Percentiles rank a stretch among this genome's conserved stretches.
phyloP scores from a whole-genome alignment of 2,329 filamentous ascomycete species.

The Aspergillus proliferans region DNA sequence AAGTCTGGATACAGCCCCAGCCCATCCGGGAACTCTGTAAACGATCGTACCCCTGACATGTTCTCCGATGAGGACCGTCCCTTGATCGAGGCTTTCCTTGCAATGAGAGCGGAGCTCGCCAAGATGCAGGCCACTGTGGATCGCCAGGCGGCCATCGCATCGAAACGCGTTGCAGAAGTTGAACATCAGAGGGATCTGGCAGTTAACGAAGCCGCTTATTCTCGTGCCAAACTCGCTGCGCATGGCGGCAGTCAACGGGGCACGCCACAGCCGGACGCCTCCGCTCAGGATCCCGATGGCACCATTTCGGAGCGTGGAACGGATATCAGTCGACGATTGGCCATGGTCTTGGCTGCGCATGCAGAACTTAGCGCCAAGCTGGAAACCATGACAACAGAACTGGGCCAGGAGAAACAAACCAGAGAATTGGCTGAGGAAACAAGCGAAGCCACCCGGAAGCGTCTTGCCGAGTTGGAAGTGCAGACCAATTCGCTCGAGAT shows the following conservation, averaged over 20 bases:
- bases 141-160: conserved; percentile 75
- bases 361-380: conserved; percentile 73
- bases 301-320: conserved; percentile 56
- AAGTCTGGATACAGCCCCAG: conserved; percentile 81
- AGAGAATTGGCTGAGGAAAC: conserved; percentile 85
- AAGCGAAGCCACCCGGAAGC: conserved; percentile 70
- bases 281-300: conserved; percentile 52
- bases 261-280: conserved; percentile 47
- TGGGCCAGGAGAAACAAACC: conserved; percentile 74
- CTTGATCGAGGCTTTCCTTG: conserved; percentile 81
- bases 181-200: conserved; percentile 92
- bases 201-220: conserved; percentile 91
- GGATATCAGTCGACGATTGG: conserved; percentile 76
- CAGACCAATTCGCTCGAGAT: conserved; percentile 80
- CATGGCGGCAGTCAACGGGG: conserved; percentile 62
- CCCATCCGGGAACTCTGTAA: conserved; percentile 64
- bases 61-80: conserved; percentile 91
- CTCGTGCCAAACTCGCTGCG: conserved; percentile 85
- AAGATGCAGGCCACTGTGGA: conserved; percentile 89
- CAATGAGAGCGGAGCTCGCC: conserved; percentile 81
- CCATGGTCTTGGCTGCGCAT: conserved; percentile 70
- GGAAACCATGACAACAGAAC: conserved; percentile 61
- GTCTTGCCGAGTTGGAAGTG: conserved; percentile 74
- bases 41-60: conserved; percentile 67
- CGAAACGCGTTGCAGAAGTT: conserved; percentile 84